phyloP scores from a whole-genome alignment of 2,329 filamentous ascomycete species.

The Xylaria sp. region DNA sequence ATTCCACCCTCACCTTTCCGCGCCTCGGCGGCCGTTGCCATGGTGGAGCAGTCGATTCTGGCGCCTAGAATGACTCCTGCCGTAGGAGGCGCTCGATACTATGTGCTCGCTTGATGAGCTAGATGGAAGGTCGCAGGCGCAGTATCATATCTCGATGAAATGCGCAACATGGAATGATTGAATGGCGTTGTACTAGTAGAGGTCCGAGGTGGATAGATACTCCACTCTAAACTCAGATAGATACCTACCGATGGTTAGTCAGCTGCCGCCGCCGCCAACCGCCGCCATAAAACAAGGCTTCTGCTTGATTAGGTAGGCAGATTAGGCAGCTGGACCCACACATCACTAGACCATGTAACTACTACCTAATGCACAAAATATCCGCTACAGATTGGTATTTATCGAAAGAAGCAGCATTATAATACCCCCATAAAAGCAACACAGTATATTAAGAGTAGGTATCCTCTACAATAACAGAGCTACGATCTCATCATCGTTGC shows the following conservation, averaged over 20 bases:
- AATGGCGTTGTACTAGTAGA: neutral
- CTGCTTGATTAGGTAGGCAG: too few relatives aligned
- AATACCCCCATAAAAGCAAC: too few relatives aligned
- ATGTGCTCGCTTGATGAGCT: neutral
- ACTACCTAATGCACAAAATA: too few relatives aligned
- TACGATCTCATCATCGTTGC: neutral
- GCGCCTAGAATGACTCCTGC: neutral
- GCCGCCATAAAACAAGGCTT: too few relatives aligned
- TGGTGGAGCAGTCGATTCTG: constrained; percentile 28
- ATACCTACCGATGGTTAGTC: neutral
- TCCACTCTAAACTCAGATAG: neutral
- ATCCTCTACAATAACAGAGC: neutral
- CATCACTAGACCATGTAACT: too few relatives aligned
- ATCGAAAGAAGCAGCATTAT: too few relatives aligned
- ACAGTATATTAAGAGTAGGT: too few relatives aligned
- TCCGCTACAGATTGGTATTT: too few relatives aligned
- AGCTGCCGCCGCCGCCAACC: too few relatives aligned
- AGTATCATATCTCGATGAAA: neutral
- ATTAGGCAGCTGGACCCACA: too few relatives aligned
- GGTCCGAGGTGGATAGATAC: neutral
- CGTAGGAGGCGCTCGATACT: neutral
- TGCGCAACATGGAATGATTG: neutral
- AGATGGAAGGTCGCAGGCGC: constrained; percentile 2
- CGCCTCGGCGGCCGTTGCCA: constrained; percentile 46
- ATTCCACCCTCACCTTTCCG: constrained; percentile 43